phyloP scores from a whole-genome alignment of 495 filamentous ascomycete genomes.

The Aspergillus homomorphus region DNA sequence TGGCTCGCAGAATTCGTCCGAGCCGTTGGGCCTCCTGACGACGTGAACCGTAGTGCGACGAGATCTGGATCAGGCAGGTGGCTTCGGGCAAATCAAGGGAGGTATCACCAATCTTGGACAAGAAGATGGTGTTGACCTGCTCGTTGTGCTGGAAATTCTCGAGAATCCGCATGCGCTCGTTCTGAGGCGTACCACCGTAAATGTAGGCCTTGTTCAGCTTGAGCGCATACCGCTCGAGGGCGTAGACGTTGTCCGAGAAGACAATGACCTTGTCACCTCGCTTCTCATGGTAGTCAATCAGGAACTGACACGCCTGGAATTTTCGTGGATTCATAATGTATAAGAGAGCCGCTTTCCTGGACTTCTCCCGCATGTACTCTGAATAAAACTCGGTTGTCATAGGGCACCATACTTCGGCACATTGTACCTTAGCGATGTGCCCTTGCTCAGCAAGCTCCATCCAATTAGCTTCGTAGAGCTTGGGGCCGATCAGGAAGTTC shows the following conservation, averaged over 20 bases:
- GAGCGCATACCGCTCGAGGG: constrained; percentile 77
- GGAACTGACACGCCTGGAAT: constrained; percentile 93
- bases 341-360: constrained; percentile 66
- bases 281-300: constrained; percentile 96
- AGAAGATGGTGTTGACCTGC: constrained; percentile 89
- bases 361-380: constrained; percentile 78
- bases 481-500: constrained; percentile 96
- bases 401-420: constrained; percentile 98
- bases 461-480: constrained; percentile 98
- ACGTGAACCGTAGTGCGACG: constrained; percentile 95
- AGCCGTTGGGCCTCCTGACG: constrained; percentile 95
- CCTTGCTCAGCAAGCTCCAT: constrained; percentile 97
- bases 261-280: constrained; percentile 98
- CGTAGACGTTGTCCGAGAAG: constrained; percentile 98
- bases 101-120: constrained; percentile 97
- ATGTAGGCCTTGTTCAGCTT: constrained; percentile 89
- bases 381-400: constrained; percentile 99
- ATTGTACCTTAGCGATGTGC: constrained; percentile 96
- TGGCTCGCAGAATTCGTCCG: constrained; percentile 91
- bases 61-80: constrained; percentile 97
- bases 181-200: constrained; percentile 82
- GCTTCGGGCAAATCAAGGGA: constrained; percentile 95
- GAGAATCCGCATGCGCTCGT: constrained; percentile 83
- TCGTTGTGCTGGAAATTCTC: constrained; percentile 97
- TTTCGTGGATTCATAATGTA: constrained; percentile 98